phyloP scores from a whole-genome alignment of 768 basidiomycete species.

The Leccinellum albellum region DNA sequence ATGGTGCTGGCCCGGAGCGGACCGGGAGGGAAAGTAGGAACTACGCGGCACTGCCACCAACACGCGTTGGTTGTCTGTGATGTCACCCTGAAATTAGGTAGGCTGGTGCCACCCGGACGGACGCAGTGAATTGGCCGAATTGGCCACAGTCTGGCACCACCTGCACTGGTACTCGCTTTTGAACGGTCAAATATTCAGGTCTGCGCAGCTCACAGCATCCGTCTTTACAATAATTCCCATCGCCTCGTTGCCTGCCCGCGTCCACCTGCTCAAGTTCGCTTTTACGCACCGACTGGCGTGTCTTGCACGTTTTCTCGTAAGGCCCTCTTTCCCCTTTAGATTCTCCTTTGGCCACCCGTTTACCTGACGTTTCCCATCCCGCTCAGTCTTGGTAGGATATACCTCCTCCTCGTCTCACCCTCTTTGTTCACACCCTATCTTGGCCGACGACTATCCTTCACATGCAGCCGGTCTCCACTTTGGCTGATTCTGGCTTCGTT shows the following conservation, averaged over 20 bases:
- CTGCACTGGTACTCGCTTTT: too few relatives aligned
- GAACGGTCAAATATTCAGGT: not conserved
- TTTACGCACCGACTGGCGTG: constrained; percentile 25
- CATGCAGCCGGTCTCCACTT: constrained; percentile 31
- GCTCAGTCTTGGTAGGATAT: constrained; percentile 23
- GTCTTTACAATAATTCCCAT: not conserved
- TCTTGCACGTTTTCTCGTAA: constrained; percentile 33
- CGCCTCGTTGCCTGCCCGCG: constrained; percentile 4
- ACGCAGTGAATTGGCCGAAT: not conserved
- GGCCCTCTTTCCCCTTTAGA: constrained; percentile 28
- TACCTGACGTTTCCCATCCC: constrained; percentile 37
- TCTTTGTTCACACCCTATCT: constrained; percentile 20
- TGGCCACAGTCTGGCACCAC: too few relatives aligned
- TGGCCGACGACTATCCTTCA: constrained; percentile 21
- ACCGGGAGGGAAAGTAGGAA: not conserved
- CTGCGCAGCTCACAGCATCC: constrained; percentile 12
- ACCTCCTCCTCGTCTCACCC: constrained; percentile 22
- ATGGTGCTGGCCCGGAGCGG: not conserved
- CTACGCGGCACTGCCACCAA: constrained; percentile 21
- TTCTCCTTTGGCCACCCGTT: constrained; percentile 32
- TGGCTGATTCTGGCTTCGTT: constrained; percentile 49
- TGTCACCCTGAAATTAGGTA: constrained; percentile 25
- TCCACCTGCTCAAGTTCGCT: constrained; percentile 9
- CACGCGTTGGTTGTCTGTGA: constrained; percentile 22
- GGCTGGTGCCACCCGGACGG: not conserved